Base-by-base conservation (phyloP, 106 monocot species). In the Dactylorhiza incarnata region DNA sequence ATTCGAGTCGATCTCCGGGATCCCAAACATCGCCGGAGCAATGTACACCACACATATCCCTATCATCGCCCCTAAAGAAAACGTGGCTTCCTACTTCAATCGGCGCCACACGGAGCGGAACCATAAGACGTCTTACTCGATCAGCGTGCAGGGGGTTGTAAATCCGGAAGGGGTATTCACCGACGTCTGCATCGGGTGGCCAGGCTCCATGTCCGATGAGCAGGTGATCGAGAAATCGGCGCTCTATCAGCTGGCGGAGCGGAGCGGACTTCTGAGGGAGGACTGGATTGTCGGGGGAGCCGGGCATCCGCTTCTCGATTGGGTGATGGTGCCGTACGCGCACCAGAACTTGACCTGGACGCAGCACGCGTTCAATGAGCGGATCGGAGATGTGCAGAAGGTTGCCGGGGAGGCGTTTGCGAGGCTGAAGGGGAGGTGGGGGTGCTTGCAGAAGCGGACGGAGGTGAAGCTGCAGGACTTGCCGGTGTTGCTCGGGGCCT, bases 1-100 rank as follows among this genome's bases (percentile, higher is more conserved):
- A 20, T 96, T 91, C 73, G 86, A 87, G 77, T 19, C 79, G 0
- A 17, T 49, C 10, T 87, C 89, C 12, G 86, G 87, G 4, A 91
- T 97, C 71, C 89, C 89, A 14, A 80, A 82, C 82, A 78, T 91
- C 45, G 74, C 91, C 68, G 96, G 96, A 0, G 76, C 91, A 5
- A 93, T 97, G 81, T 91, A 97, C 84, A 97, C 96, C 22, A 91
- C 96, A 13, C 96, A 94, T 75, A 83, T 97, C 25, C 93, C 91
- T 26, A 94, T 97, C 78, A 94, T 94, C 74, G 96, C 96, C 0
- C 96, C 96, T 9, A 97, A 94, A 78, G 77, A 76, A 51, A 89
- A 81, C 80, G 91, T 94, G 12, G 81, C 83, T 2, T 77, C 86
- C 17, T 91, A 91, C 82, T 94, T 90, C 86, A 94, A 94, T 85